Percentiles rank a stretch among this genome's conserved stretches.
These are phyloP conservation scores for Globisporangium apiculatum DNA, from an alignment of 352 stramenopile species.

Conservation along the genomic window DNA sequence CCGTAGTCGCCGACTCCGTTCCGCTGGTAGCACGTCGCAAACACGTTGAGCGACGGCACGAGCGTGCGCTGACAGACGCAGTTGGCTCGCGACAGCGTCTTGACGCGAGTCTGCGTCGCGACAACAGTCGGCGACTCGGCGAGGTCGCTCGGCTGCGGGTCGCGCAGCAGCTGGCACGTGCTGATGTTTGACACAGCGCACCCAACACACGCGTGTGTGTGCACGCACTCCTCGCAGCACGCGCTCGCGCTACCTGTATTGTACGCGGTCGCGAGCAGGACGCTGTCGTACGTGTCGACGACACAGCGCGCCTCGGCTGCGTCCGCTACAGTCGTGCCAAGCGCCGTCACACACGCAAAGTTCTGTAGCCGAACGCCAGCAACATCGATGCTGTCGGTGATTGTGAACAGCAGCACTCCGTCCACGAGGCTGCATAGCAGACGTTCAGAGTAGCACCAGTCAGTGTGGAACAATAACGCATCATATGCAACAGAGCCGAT, in stretches of 20 bases:
- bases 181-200: slow-evolving; percentile 3
- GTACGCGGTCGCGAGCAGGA: slow-evolving; percentile 2
- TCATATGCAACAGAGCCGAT: too few species aligned
- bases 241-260: slow-evolving; percentile 1
- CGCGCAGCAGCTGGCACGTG: slow-evolving; percentile 12
- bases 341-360: slow-evolving; percentile 18
- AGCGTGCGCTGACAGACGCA: slow-evolving; percentile 21
- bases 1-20: slow-evolving; percentile 1
- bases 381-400: slow-evolving; percentile 1
- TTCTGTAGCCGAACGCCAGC: background rate
- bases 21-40: slow-evolving; percentile 16
- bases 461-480: background rate
- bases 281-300: slow-evolving; percentile 4
- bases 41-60: slow-evolving; percentile 1
- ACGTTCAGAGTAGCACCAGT: background rate
- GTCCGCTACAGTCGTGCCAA: background rate
- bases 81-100: slow-evolving; percentile 17
- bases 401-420: slow-evolving; percentile 3
- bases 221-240: slow-evolving; percentile 15
- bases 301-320: background rate
- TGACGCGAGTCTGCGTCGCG: slow-evolving; percentile 3
- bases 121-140: background rate
- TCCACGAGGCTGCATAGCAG: slow-evolving; percentile 1
- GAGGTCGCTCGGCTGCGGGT: slow-evolving; percentile 9
- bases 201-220: slow-evolving; percentile 8